A percentile compares a stretch with the other conserved stretches of the same genome.
Evolutionary conservation across 2,329 filamentous ascomycete species (phyloP).

Genomic region (Myriosclerotinia curreyana): DNA sequence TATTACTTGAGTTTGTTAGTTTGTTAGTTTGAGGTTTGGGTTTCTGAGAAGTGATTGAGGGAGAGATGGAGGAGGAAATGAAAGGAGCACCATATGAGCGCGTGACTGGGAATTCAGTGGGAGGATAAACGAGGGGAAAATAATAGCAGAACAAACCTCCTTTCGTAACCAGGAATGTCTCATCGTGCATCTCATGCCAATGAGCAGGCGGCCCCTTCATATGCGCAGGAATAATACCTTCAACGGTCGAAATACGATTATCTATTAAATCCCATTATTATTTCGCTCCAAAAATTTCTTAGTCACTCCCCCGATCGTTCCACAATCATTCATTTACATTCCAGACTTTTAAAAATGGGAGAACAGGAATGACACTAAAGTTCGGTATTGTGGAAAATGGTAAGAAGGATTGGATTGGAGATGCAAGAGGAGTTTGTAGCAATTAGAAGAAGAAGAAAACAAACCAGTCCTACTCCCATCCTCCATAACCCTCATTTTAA

Average conservation of each 20-base stretch:
- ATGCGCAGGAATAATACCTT: constrained; percentile 10
- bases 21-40: background rate
- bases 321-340: too few relatives aligned
- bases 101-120: background rate
- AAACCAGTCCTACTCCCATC: constrained; percentile 11
- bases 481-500: constrained; percentile 5
- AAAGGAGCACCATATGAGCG: too few relatives aligned
- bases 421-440: too few relatives aligned
- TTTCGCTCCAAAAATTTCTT: background rate
- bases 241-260: constrained; percentile 7
- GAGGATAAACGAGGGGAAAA: background rate
- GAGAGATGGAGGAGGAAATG: background rate
- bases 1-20: background rate
- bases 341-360: background rate
- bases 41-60: background rate
- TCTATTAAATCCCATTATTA: background rate
- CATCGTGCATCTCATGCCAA: constrained; percentile 22
- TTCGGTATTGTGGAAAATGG: background rate
- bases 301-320: too few relatives aligned
- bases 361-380: background rate
- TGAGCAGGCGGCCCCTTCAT: constrained; percentile 10
- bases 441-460: background rate
- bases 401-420: background rate
- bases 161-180: constrained; percentile 15
- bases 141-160: background rate